Conservation (phyloP, 495 filamentous ascomycete genomes). For the Daldinia caldariorum region DNA sequence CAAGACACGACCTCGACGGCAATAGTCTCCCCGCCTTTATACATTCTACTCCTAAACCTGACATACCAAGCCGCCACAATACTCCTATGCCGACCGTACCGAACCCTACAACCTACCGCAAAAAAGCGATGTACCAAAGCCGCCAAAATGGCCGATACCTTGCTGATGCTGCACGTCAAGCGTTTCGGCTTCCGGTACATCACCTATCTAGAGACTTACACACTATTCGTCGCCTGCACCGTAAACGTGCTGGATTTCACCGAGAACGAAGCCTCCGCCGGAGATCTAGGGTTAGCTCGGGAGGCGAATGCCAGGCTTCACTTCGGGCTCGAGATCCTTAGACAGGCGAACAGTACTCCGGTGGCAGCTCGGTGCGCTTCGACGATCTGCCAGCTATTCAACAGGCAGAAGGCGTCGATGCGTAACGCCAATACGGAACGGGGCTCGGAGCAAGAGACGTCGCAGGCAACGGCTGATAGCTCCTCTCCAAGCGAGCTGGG, state of each 20-base stretch:
- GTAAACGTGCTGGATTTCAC: conserved; percentile 3
- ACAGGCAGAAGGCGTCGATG: not conserved
- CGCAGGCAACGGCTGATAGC: not conserved
- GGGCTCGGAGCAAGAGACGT: not conserved
- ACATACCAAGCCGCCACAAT: conserved; percentile 21
- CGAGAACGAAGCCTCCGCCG: not conserved
- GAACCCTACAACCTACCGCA: conserved; percentile 5
- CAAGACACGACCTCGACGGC: conserved; percentile 1
- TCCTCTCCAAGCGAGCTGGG: not conserved
- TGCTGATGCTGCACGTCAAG: not conserved
- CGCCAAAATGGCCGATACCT: not conserved
- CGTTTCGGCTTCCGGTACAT: not conserved
- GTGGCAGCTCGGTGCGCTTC: conserved; percentile 1
- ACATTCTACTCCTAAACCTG: conserved; percentile 17
- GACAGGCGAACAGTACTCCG: conserved; percentile 22
- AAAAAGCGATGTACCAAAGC: not conserved
- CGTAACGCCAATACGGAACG: not conserved
- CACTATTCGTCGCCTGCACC: not conserved
- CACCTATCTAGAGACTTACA: not conserved
- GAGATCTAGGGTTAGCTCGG: not conserved
- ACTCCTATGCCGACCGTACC: conserved; percentile 15
- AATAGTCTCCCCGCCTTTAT: conserved; percentile 17
- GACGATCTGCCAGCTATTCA: not conserved
- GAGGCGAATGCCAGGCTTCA: conserved; percentile 23
- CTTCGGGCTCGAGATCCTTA: conserved; percentile 20